A percentile compares a stretch with the other conserved stretches of the same genome.
Conservation (phyloP, 208 protist genomes). For the Crithidia thermophila region DNA sequence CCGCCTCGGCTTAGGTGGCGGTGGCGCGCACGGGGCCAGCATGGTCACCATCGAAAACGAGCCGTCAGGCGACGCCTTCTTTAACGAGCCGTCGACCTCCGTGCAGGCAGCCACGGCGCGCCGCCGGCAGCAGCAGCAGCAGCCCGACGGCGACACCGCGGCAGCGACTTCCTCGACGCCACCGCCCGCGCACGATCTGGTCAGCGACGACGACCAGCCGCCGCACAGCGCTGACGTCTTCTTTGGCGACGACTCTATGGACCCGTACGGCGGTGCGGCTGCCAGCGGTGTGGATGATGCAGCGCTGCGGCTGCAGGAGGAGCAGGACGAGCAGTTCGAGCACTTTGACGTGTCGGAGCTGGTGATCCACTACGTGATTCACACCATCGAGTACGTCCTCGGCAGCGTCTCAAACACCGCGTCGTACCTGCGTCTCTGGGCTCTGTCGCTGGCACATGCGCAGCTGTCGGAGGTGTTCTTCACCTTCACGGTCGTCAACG, state of each 20-base stretch:
- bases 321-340: conserved; percentile 36
- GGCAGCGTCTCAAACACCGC: conserved; percentile 99
- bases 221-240: conserved; percentile 4
- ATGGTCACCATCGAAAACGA: conserved; percentile 22
- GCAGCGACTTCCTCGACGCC: background rate
- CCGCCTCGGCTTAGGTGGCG: background rate
- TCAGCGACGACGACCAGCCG: conserved; percentile 28
- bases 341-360: conserved; percentile 95
- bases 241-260: conserved; percentile 19
- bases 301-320: conserved; percentile 3
- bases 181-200: background rate
- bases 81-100: conserved; percentile 25
- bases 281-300: background rate
- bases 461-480: conserved; percentile 95
- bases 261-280: conserved; percentile 4
- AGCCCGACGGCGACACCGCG: background rate
- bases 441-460: conserved; percentile 99
- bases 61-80: conserved; percentile 10
- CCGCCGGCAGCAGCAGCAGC: background rate
- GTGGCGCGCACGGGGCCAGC: conserved; percentile 7
- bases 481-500: conserved; percentile 66
- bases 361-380: conserved; percentile 98
- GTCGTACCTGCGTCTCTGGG: conserved; percentile 99
- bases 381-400: conserved; percentile 99
- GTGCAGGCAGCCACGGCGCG: background rate